Evolutionary conservation across 2,329 filamentous ascomycete species (phyloP).

Genomic region (Pseudonectria buxi): DNA sequence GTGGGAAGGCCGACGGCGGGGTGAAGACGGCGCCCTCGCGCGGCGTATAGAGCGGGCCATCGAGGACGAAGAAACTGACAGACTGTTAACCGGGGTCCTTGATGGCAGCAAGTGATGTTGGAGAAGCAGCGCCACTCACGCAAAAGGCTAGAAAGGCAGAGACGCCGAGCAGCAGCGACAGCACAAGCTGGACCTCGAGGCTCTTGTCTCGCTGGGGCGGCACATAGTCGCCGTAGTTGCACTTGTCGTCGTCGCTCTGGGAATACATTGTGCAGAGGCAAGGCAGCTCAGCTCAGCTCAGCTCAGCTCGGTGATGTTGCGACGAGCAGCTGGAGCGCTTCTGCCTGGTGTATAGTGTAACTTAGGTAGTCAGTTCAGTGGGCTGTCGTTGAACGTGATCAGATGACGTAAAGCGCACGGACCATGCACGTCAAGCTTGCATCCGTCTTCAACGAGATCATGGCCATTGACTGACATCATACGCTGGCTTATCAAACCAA

Average conservation of each 20-base stretch:
- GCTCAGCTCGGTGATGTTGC: no score
- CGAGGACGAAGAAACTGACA: slow-evolving; percentile 71
- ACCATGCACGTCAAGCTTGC: no score
- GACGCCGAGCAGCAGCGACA: slow-evolving; percentile 65
- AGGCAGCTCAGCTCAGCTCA: no score
- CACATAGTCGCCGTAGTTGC: slow-evolving; percentile 17
- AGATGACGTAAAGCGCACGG: no score
- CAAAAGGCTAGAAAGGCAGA: slow-evolving; percentile 72
- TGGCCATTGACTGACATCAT: no score
- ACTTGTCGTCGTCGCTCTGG: slow-evolving; percentile 11
- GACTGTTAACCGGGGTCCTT: slow-evolving; percentile 2
- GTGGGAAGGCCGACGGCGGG: slow-evolving; percentile 58
- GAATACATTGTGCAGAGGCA: slow-evolving; percentile 2
- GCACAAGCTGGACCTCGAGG: slow-evolving; percentile 58
- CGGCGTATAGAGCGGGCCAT: slow-evolving; percentile 88
- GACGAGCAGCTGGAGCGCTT: no score
- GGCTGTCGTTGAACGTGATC: no score
- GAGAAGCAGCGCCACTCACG: slow-evolving; percentile 36
- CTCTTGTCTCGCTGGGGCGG: slow-evolving; percentile 32
- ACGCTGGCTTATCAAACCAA: no score
- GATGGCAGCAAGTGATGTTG: neutral
- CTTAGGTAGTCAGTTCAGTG: neutral
- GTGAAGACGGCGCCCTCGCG: slow-evolving; percentile 70
- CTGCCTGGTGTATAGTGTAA: no score
- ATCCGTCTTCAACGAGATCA: no score